A percentile compares a stretch with the other conserved stretches of the same genome.
These are phyloP conservation scores for Debaryomyces sp. DNA, from an alignment of 1,139 yeast species.

Conservation along the genomic window DNA sequence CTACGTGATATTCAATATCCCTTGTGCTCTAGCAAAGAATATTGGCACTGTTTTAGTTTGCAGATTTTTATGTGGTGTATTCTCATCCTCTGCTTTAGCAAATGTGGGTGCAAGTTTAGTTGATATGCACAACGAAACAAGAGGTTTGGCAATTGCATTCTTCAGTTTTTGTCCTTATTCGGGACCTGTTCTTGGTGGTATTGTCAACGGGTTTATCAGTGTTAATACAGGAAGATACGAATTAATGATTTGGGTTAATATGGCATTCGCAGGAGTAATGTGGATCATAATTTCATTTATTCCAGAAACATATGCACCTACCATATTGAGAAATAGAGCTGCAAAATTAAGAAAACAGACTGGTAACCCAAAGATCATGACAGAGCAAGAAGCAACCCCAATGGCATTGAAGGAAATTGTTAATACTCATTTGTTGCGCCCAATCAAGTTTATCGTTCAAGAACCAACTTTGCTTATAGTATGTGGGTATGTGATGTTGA, in stretches of 20 bases:
- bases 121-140: constrained; percentile 75
- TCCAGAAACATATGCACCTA: constrained; percentile 94
- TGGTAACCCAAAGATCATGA: constrained; percentile 81
- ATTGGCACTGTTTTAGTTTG: constrained; percentile 80
- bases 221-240: constrained; percentile 69
- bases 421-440: constrained; percentile 70
- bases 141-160: constrained; percentile 89
- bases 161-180: constrained; percentile 92
- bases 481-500: constrained; percentile 83
- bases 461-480: constrained; percentile 85
- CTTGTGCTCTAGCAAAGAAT: constrained; percentile 85
- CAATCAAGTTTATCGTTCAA: constrained; percentile 69
- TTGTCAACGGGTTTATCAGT: constrained; percentile 83
- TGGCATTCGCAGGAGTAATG: constrained; percentile 88
- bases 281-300: constrained; percentile 64
- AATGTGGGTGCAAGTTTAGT: constrained; percentile 91
- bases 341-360: constrained; percentile 71
- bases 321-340: constrained; percentile 76
- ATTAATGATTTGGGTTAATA: constrained; percentile 82
- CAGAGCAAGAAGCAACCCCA: constrained; percentile 87
- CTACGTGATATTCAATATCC: constrained; percentile 80
- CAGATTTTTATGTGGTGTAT: constrained; percentile 86
- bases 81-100: constrained; percentile 80
- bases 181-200: constrained; percentile 91
- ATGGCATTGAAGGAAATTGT: constrained; percentile 64